Percentiles rank a stretch among this genome's conserved stretches.
Conservation (phyloP, 2,329 filamentous ascomycete genomes). For the Grosmannia clavigera region DNA sequence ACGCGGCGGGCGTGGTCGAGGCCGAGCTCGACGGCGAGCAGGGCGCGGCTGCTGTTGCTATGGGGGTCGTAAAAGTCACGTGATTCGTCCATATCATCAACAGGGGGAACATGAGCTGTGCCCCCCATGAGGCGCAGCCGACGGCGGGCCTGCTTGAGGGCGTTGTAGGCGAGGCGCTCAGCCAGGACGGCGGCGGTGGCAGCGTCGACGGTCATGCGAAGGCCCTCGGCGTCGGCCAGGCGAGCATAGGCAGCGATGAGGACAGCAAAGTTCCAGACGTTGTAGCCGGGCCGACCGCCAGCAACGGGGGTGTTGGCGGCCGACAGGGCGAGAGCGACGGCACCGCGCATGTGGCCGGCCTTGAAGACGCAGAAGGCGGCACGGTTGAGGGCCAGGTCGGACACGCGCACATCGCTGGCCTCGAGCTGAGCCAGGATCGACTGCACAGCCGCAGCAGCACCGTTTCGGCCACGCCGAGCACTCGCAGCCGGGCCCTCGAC, state of each 20-base stretch:
- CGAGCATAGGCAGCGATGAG: slow-evolving; percentile 15
- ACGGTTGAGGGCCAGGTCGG: slow-evolving; percentile 17
- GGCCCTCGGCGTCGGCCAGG: slow-evolving; percentile 15
- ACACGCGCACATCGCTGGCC: slow-evolving; percentile 12
- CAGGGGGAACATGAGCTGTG: too few species aligned
- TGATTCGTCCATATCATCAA: too few species aligned
- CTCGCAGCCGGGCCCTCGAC: slow-evolving; percentile 16
- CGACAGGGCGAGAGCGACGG: slow-evolving; percentile 16
- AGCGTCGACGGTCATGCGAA: slow-evolving; percentile 13
- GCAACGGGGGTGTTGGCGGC: slow-evolving; percentile 13
- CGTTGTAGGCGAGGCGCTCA: slow-evolving; percentile 12
- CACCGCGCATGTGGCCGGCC: slow-evolving; percentile 16
- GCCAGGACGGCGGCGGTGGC: slow-evolving; percentile 5
- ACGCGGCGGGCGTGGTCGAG: slow-evolving; percentile 11
- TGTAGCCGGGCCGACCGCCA: slow-evolving; percentile 16
- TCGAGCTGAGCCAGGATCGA: slow-evolving; percentile 14
- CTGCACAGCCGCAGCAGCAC: slow-evolving; percentile 12
- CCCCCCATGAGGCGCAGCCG: slow-evolving; percentile 4
- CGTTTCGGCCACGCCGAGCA: not conserved
- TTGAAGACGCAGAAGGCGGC: slow-evolving; percentile 18
- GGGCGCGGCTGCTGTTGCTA: not conserved
- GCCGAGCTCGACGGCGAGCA: slow-evolving; percentile 14
- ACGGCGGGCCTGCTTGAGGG: slow-evolving; percentile 12
- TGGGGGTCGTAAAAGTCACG: not conserved
- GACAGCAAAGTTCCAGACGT: slow-evolving; percentile 20